Conservation (phyloP, 2,329 filamentous ascomycete species). For the Hypoxylon sp. region DNA sequence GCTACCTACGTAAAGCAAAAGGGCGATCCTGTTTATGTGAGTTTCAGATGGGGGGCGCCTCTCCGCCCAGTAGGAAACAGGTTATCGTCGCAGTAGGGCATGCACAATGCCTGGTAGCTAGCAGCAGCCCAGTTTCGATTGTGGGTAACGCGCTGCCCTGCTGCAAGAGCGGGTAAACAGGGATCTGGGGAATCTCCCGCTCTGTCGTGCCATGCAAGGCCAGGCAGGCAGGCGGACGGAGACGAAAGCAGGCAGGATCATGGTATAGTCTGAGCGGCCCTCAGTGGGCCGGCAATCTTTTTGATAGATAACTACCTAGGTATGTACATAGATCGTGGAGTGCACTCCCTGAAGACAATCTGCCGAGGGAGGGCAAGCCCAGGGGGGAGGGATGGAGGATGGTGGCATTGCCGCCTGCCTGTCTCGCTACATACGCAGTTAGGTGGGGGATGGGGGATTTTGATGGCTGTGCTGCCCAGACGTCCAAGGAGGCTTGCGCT, state of each 20-base stretch:
- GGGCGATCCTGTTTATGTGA: slow-evolving; percentile 11
- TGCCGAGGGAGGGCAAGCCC: slow-evolving; percentile 47
- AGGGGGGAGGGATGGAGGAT: slow-evolving; percentile 17
- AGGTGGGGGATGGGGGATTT: slow-evolving; percentile 25
- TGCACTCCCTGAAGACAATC: slow-evolving; percentile 49
- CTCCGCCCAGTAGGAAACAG: slow-evolving; percentile 2
- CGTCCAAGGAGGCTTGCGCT: slow-evolving; percentile 43
- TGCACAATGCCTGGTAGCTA: slow-evolving; percentile 10
- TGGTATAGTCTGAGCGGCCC: slow-evolving; percentile 37
- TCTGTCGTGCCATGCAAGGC: slow-evolving; percentile 50
- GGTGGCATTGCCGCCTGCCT: slow-evolving; percentile 42
- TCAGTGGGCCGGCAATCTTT: slow-evolving; percentile 41
- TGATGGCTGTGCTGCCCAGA: slow-evolving; percentile 40
- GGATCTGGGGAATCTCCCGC: slow-evolving; percentile 54
- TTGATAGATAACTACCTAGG: too few species aligned
- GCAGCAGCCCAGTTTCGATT: slow-evolving; percentile 10
- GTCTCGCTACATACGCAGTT: too few species aligned
- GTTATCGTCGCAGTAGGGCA: slow-evolving; percentile 24
- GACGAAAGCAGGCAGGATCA: slow-evolving; percentile 47
- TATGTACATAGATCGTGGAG: slow-evolving; percentile 54
- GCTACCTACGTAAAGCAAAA: neutral
- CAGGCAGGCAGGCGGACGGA: slow-evolving; percentile 45
- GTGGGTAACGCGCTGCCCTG: slow-evolving; percentile 48
- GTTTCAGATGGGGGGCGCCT: slow-evolving; percentile 10
- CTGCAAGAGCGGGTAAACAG: slow-evolving; percentile 60